phyloP scores from a whole-genome alignment of 1,139 yeast genomes.

The Cylindricascospora bacillispora region DNA sequence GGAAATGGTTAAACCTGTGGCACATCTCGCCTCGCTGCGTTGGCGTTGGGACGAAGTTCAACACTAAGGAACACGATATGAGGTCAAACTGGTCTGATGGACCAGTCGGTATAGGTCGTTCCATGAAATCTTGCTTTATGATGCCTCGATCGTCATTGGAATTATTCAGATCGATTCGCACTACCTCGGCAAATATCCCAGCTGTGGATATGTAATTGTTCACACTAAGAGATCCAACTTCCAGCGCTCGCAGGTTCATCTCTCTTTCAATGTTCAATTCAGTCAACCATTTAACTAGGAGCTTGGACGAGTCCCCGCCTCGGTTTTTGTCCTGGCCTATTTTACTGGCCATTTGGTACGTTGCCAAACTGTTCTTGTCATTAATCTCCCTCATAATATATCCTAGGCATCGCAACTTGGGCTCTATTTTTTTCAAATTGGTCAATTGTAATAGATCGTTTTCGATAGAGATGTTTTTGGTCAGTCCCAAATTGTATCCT shows the following conservation, averaged over 20 bases:
- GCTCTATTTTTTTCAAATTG: slow-evolving; percentile 3
- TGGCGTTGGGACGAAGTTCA: slow-evolving; percentile 76
- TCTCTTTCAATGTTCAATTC: slow-evolving; percentile 19
- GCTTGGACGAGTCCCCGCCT: slow-evolving; percentile 86
- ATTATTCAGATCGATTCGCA: slow-evolving; percentile 58
- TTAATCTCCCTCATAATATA: slow-evolving; percentile 48
- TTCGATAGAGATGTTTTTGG: slow-evolving; percentile 2
- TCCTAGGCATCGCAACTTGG: slow-evolving; percentile 29
- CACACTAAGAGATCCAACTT: slow-evolving; percentile 70
- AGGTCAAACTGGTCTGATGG: slow-evolving; percentile 42
- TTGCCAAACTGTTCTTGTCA: slow-evolving; percentile 53
- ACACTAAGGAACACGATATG: slow-evolving; percentile 72
- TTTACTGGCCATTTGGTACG: slow-evolving; percentile 79
- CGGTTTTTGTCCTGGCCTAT: slow-evolving; percentile 65
- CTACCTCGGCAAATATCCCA: slow-evolving; percentile 36
- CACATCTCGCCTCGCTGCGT: slow-evolving; percentile 68
- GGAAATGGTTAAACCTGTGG: slow-evolving; percentile 42
- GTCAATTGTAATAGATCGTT: not conserved
- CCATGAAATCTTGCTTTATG: slow-evolving; percentile 71
- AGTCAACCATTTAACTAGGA: slow-evolving; percentile 55
- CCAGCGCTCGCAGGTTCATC: slow-evolving; percentile 38
- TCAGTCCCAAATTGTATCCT: not conserved
- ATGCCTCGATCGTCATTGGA: slow-evolving; percentile 62
- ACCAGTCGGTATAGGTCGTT: slow-evolving; percentile 45
- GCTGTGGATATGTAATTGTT: slow-evolving; percentile 54